Conservation (phyloP, 2,329 filamentous ascomycete species). For the Madurella mycetomatis region DNA sequence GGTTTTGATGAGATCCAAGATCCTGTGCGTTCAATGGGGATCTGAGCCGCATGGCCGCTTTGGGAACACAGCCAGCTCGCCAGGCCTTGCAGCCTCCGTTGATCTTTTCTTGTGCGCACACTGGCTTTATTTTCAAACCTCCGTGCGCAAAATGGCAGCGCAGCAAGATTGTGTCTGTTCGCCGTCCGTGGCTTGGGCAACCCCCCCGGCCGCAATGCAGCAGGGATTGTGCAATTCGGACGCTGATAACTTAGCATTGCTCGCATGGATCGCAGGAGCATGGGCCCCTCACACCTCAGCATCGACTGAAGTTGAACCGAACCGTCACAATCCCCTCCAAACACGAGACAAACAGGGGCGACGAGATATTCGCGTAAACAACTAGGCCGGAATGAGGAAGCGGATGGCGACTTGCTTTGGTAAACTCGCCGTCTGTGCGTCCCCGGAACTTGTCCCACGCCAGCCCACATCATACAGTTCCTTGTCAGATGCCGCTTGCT, state of each 20-base stretch:
- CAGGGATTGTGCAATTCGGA: constrained; percentile 15
- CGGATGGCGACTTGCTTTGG: neutral
- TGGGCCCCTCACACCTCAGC: constrained; percentile 17
- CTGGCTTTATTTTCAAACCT: constrained; percentile 20
- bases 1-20: constrained; percentile 20
- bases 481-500: constrained; percentile 28
- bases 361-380: constrained; percentile 2
- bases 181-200: constrained; percentile 9
- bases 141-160: constrained; percentile 20
- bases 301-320: constrained; percentile 21
- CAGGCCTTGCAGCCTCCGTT: constrained; percentile 7
- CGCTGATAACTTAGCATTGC: constrained; percentile 10
- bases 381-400: neutral
- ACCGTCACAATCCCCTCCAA: constrained; percentile 14
- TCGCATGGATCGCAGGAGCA: constrained; percentile 21
- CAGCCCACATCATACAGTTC: constrained; percentile 27
- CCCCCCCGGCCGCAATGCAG: constrained; percentile 20
- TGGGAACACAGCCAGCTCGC: constrained; percentile 5
- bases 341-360: constrained; percentile 16
- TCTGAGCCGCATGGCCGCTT: constrained; percentile 20
- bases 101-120: constrained; percentile 14
- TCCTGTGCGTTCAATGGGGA: constrained; percentile 17
- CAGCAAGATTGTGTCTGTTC: constrained; percentile 19
- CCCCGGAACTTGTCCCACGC: constrained; percentile 20
- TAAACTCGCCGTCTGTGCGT: constrained; percentile 29